Conservation (phyloP, 805 yeast species). For the Candida ortonii region DNA sequence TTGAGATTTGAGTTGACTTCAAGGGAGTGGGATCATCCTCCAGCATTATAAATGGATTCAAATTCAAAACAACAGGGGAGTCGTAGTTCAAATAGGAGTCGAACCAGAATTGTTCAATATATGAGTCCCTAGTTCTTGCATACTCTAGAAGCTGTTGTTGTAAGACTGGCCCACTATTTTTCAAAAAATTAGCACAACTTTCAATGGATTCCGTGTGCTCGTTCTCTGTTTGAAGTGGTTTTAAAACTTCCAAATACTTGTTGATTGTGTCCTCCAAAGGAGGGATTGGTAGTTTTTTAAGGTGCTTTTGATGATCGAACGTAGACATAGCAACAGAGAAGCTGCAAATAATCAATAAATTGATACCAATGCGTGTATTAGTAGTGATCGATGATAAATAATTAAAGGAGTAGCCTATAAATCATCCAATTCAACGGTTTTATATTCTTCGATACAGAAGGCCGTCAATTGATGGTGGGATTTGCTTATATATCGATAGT, state of each 20-base stretch:
- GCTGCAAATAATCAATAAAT: too few species aligned
- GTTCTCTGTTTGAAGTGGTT: conserved; percentile 75
- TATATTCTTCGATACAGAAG: too few species aligned
- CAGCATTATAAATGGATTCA: conserved; percentile 84
- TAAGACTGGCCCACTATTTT: conserved; percentile 51
- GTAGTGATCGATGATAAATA: too few species aligned
- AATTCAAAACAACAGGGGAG: conserved; percentile 85
- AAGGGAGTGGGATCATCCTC: conserved; percentile 88
- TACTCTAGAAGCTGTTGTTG: conserved; percentile 65
- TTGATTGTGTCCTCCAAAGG: conserved; percentile 63
- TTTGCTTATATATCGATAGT: too few species aligned
- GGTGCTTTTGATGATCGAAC: conserved; percentile 55
- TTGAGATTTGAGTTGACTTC: conserved; percentile 60
- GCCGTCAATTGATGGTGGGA: too few species aligned
- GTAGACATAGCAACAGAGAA: too few species aligned
- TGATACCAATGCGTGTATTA: conserved; percentile 3
- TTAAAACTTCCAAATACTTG: conserved; percentile 61
- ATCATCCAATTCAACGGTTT: too few species aligned
- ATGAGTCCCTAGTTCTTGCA: conserved; percentile 63
- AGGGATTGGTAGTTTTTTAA: conserved; percentile 78
- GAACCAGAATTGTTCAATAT: conserved; percentile 93
- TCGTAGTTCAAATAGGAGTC: conserved; percentile 86
- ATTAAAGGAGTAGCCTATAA: too few species aligned
- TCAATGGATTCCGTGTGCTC: conserved; percentile 62
- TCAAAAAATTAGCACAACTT: conserved; percentile 57